Percentiles rank a stretch among this genome's conserved stretches.
phyloP scores from a whole-genome alignment of 2,329 filamentous ascomycete species.

The Cryphonectria japonica region DNA sequence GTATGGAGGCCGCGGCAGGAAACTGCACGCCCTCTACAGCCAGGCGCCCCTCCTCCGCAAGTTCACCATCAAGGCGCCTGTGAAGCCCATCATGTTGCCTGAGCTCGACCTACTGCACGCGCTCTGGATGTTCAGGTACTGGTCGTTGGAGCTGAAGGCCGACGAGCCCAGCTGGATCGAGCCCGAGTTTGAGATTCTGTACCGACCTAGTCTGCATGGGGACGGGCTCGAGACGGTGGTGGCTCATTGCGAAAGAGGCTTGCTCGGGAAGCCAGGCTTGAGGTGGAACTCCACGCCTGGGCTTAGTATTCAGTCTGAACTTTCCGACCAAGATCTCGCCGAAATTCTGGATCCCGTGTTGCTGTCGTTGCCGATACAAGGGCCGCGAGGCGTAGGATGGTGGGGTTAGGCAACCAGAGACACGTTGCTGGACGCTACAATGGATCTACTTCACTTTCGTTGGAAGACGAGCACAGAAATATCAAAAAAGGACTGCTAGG shows the following conservation, averaged over 20 bases:
- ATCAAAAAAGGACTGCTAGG: background rate
- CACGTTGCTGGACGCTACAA: background rate
- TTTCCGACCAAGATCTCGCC: background rate
- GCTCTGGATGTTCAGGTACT: conserved; percentile 7
- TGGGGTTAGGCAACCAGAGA: background rate
- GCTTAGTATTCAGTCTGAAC: background rate
- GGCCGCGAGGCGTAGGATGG: background rate
- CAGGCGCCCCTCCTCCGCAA: background rate
- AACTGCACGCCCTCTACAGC: background rate
- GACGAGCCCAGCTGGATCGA: background rate
- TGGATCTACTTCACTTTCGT: background rate
- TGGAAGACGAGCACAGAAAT: background rate
- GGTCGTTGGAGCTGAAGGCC: background rate
- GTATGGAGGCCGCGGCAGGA: background rate
- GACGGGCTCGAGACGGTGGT: background rate
- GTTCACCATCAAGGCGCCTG: conserved; percentile 5
- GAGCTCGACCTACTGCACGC: conserved; percentile 1
- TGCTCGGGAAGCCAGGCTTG: background rate
- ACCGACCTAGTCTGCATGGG: background rate
- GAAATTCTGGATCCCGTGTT: background rate
- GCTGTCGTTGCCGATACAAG: background rate
- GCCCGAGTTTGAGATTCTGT: conserved; percentile 4
- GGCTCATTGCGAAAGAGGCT: background rate
- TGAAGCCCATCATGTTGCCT: background rate
- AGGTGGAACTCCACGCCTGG: background rate